Evolutionary conservation across 495 filamentous ascomycete species (phyloP).

Genomic region (Aspergillus funiculosus): DNA sequence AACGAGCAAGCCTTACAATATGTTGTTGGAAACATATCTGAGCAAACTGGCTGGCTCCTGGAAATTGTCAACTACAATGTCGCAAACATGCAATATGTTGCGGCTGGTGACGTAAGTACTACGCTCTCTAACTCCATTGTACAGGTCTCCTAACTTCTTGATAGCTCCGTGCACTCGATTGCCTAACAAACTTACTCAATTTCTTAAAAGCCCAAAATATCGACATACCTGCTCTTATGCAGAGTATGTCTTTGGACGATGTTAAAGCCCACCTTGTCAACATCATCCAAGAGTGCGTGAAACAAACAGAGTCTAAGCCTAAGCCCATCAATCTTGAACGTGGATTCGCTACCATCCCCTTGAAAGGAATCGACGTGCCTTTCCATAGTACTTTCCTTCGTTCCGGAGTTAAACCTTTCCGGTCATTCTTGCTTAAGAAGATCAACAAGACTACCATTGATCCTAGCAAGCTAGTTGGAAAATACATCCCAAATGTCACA

Average conservation of each 20-base stretch:
- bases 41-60: constrained; percentile 87
- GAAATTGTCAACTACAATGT: constrained; percentile 99
- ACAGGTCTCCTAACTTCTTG: constrained; percentile 23
- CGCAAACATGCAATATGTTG: constrained; percentile 97
- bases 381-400: constrained; percentile 98
- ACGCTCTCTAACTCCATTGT: not conserved
- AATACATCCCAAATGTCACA: constrained; percentile 99
- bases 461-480: constrained; percentile 89
- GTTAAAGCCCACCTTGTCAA: constrained; percentile 78
- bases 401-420: constrained; percentile 97
- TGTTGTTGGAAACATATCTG: constrained; percentile 85
- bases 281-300: constrained; percentile 79
- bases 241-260: constrained; percentile 72
- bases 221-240: constrained; percentile 87
- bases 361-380: constrained; percentile 94
- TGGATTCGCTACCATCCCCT: constrained; percentile 93
- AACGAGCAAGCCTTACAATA: constrained; percentile 95
- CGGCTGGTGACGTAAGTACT: constrained; percentile 70
- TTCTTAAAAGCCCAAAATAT: constrained; percentile 93
- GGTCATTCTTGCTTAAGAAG: constrained; percentile 95
- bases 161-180: constrained; percentile 83
- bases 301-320: constrained; percentile 81
- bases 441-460: constrained; percentile 98
- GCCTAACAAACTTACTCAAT: constrained; percentile 85
- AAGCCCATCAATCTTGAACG: constrained; percentile 81